Evolutionary conservation across 1,284 basidiomycete species (phyloP), one percentile per base, ranked within the genome.

Genomic region (Naganishia cerealis): DNA sequence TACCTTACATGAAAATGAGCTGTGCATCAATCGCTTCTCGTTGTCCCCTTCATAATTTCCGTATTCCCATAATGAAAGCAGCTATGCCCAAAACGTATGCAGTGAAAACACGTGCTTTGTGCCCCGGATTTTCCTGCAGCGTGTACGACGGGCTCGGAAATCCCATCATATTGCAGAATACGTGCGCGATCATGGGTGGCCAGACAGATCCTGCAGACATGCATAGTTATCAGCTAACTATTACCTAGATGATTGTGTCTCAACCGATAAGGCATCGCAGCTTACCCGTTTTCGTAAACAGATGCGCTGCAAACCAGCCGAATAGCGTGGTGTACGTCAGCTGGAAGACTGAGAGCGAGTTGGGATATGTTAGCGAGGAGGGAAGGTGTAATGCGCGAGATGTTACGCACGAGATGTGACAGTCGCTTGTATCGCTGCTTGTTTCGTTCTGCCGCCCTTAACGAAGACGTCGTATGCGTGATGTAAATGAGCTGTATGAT

Each of bases 151-250:
- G 80, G 18, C 76, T 71, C 46, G 80, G 79, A 18, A 82, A 77
- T 1, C 94, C 94, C 92, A 97, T 94, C 55, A 90, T 77, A 77
- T 99, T 99, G 83, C 95, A 98, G 75, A 94, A 93, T 3, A 90
- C 82, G 79, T 99, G 95, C 0, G 91, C 86, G 39, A 85, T 79
- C 65, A 93, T 83, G 0, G 91, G 84, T 0, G 85, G 83, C 39
- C 81, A 48, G 46, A 83, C 72, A 1, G 78, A 79, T 10, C 78
- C 81, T 75, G 75, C 54, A 15, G 12, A 21, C 66, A 26, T 21
- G 36, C 24, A 26, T 9, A 36, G 46, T n/a, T 39, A 18, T 48
- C 3, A 66, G 48, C 12, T 40, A 42, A 15, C 42, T 13, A 13
- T 38, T 16, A 33, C 2, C 6, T 12, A 10, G 36, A 24, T 40